Evolutionary conservation across 768 basidiomycete species (phyloP).

Genomic region (Macrolepiota albuminosa): DNA sequence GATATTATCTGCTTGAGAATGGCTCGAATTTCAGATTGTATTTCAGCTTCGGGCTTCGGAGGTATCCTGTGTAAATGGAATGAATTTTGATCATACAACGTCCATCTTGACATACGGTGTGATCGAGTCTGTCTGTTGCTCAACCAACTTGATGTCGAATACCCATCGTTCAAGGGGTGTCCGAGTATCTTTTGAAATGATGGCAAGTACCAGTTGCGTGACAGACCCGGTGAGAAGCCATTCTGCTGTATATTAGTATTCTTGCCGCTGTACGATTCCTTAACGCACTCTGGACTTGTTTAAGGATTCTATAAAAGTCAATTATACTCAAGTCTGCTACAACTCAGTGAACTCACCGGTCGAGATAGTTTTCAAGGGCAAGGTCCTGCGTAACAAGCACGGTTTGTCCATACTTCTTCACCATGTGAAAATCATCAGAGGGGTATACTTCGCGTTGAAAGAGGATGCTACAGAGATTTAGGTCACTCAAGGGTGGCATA

Average conservation of each 20-base stretch:
- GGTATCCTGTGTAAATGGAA: slow-evolving; percentile 32
- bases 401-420: slow-evolving; percentile 97
- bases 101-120: slow-evolving; percentile 41
- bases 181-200: slow-evolving; percentile 92
- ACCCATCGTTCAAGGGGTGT: slow-evolving; percentile 96
- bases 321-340: neutral
- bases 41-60: slow-evolving; percentile 78
- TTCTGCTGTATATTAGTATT: slow-evolving; percentile 41
- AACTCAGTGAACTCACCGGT: slow-evolving; percentile 41
- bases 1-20: slow-evolving; percentile 98
- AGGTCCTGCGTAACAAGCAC: slow-evolving; percentile 94
- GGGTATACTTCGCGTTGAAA: slow-evolving; percentile 98
- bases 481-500: neutral
- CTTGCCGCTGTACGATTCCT: neutral
- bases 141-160: slow-evolving; percentile 88
- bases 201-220: slow-evolving; percentile 90
- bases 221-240: slow-evolving; percentile 94
- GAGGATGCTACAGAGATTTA: slow-evolving; percentile 58
- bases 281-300: slow-evolving; percentile 83
- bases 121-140: slow-evolving; percentile 46
- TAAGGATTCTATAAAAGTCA: slow-evolving; percentile 59
- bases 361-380: slow-evolving; percentile 90
- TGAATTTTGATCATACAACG: slow-evolving; percentile 1
- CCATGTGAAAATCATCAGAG: slow-evolving; percentile 98
- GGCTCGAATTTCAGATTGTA: slow-evolving; percentile 95